phyloP scores from a whole-genome alignment of 305 asterid genomes.

The Rubia peregrina region DNA sequence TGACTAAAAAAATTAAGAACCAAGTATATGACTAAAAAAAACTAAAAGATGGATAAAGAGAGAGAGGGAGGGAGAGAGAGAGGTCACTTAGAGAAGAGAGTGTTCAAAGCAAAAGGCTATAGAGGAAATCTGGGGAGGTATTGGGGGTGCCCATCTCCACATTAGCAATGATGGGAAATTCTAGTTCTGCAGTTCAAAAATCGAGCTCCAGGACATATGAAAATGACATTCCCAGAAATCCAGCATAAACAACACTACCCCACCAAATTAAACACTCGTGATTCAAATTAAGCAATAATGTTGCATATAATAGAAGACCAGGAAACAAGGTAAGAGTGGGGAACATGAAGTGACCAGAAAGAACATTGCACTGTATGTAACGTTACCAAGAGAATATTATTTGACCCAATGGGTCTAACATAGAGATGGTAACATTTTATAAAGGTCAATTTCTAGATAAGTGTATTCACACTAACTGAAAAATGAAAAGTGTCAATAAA shows the following conservation, averaged over 20 bases:
- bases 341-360: background rate
- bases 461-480: background rate
- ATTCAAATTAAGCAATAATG: background rate
- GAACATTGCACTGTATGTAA: background rate
- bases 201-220: background rate
- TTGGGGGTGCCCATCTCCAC: background rate
- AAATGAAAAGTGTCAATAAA: background rate
- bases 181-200: background rate
- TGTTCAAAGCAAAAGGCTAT: too few relatives aligned
- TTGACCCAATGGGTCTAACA: background rate
- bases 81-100: too few relatives aligned
- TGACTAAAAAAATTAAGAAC: too few relatives aligned
- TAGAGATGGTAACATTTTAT: background rate
- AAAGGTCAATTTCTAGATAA: background rate
- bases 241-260: background rate
- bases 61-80: background rate
- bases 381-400: background rate
- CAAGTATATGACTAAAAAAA: background rate
- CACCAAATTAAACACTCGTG: background rate
- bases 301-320: background rate
- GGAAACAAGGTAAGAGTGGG: background rate
- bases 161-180: conserved; percentile 1
- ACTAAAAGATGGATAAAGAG: background rate
- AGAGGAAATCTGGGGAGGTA: background rate
- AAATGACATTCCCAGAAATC: background rate